A percentile compares a stretch with the other conserved stretches of the same genome.
phyloP scores from a whole-genome alignment of 352 stramenopile species.

The Phytophthora palmivora region DNA sequence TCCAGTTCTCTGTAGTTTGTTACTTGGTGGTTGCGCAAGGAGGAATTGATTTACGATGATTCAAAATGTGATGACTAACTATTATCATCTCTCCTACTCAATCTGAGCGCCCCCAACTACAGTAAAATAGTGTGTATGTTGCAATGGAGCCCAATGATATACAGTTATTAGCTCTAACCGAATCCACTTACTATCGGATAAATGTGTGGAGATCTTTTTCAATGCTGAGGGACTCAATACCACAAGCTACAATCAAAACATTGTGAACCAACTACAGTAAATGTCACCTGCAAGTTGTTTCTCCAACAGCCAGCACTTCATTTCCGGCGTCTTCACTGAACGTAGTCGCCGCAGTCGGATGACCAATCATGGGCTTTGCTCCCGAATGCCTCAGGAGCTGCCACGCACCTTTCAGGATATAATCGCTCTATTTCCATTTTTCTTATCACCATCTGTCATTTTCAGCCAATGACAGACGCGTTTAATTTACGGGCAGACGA shows the following conservation, averaged over 20 bases:
- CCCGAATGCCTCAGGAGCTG: not conserved
- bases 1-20: slow-evolving; percentile 11
- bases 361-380: slow-evolving; percentile 4
- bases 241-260: no score
- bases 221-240: slow-evolving; percentile 60
- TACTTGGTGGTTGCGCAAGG: slow-evolving; percentile 29
- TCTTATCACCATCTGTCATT: slow-evolving; percentile 13
- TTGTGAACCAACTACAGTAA: no score
- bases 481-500: slow-evolving; percentile 22
- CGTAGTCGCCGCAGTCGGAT: no score
- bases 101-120: slow-evolving; percentile 52
- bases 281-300: no score
- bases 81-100: slow-evolving; percentile 81
- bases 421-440: slow-evolving; percentile 5
- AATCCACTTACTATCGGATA: slow-evolving; percentile 77
- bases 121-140: slow-evolving; percentile 9
- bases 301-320: no score
- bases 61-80: slow-evolving; percentile 59
- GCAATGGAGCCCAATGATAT: slow-evolving; percentile 62
- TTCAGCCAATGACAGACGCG: slow-evolving; percentile 13
- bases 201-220: slow-evolving; percentile 45
- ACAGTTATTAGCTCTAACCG: slow-evolving; percentile 93
- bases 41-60: slow-evolving; percentile 52
- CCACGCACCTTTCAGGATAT: slow-evolving; percentile 6
- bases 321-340: no score